phyloP scores from a whole-genome alignment of 1,284 basidiomycete genomes.

The Athelia sp. region DNA sequence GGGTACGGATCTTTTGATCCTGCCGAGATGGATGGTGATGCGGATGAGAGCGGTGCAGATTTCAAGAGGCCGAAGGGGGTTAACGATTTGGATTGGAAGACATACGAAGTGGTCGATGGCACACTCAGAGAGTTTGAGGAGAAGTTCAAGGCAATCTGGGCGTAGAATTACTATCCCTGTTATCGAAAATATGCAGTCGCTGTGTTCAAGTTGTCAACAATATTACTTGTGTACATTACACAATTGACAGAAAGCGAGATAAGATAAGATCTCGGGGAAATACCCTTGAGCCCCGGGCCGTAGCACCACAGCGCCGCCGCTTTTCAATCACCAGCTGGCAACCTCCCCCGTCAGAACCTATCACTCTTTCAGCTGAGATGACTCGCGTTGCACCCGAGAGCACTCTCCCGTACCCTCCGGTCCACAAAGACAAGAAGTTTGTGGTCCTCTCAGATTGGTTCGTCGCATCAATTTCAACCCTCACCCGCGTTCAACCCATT shows the following conservation, averaged over 20 bases:
- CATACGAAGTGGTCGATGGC: constrained; percentile 45
- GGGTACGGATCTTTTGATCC: constrained; percentile 28
- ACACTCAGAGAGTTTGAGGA: constrained; percentile 46
- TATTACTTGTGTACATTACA: too few relatives aligned
- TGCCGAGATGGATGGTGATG: constrained; percentile 22
- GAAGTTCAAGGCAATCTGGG: constrained; percentile 49
- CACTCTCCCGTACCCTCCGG: constrained; percentile 72
- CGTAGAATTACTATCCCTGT: constrained; percentile 17
- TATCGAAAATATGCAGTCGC: too few relatives aligned
- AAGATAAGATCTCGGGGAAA: too few relatives aligned
- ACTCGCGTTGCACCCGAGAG: constrained; percentile 44
- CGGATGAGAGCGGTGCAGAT: constrained; percentile 4
- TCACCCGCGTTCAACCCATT: constrained; percentile 3
- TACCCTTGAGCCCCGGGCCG: too few relatives aligned
- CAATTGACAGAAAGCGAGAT: too few relatives aligned
- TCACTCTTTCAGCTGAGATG: too few relatives aligned
- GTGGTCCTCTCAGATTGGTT: constrained; percentile 88
- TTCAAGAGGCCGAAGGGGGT: constrained; percentile 33
- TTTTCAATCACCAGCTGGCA: too few relatives aligned
- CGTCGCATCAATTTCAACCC: constrained; percentile 22
- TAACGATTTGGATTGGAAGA: constrained; percentile 45
- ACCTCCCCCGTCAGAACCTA: too few relatives aligned
- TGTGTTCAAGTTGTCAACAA: too few relatives aligned
- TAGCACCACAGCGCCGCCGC: too few relatives aligned
- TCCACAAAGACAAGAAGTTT: constrained; percentile 78